phyloP scores from a whole-genome alignment of 202 grass and related monocot genomes.

The Elaeis oleifera region DNA sequence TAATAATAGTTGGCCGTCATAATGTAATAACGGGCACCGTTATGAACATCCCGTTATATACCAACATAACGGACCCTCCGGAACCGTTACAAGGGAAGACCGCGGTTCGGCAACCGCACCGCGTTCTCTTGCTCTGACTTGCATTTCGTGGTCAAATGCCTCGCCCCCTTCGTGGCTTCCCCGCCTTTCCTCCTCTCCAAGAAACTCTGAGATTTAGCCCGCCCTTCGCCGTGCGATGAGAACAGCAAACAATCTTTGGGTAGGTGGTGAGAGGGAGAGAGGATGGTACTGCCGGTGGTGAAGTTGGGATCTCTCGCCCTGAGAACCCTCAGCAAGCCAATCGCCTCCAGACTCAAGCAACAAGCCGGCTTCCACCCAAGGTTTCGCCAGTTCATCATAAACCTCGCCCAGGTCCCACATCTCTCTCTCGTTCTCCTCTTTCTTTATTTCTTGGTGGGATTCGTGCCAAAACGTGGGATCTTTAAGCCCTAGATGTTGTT shows the following conservation, averaged over 20 bases:
- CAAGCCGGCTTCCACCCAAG: slow-evolving; percentile 64
- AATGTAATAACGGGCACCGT: too few species aligned
- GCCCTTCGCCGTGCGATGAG: neutral
- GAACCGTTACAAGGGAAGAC: too few species aligned
- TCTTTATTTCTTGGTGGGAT: too few species aligned
- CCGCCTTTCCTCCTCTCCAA: slow-evolving; percentile 53
- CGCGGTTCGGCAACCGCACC: too few species aligned
- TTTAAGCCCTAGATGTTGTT: too few species aligned
- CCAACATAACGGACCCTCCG: too few species aligned
- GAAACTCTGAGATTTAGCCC: slow-evolving; percentile 21
- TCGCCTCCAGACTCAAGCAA: slow-evolving; percentile 70
- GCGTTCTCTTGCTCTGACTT: neutral
- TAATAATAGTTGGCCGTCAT: too few species aligned
- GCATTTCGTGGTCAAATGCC: neutral
- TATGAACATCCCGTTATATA: too few species aligned
- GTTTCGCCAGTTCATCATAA: slow-evolving; percentile 75
- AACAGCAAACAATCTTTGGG: neutral
- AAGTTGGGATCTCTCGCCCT: slow-evolving; percentile 75
- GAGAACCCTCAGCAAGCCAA: slow-evolving; percentile 80
- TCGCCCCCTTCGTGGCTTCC: neutral
- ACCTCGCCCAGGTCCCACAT: slow-evolving; percentile 58
- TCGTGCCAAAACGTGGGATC: too few species aligned
- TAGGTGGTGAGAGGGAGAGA: neutral
- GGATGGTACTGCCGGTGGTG: slow-evolving; percentile 64
- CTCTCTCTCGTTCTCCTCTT: neutral